Conservation (phyloP, 75 land plant species). For the Picea glauca region DNA sequence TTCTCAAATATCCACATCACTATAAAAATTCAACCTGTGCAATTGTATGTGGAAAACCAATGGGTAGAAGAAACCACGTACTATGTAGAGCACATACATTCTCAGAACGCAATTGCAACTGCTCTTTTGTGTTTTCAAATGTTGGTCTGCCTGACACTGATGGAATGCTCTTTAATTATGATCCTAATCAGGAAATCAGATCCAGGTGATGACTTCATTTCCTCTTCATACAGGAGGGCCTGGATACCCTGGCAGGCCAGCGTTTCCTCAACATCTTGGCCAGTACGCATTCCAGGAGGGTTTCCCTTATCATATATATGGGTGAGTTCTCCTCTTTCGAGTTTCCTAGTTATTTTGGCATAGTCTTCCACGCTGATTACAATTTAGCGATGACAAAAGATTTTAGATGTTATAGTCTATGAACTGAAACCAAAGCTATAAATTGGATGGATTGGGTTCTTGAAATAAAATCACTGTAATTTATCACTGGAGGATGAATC, state of each 20-base stretch:
- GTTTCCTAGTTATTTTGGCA: not conserved
- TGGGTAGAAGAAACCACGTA: too few species aligned
- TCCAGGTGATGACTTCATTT: not conserved
- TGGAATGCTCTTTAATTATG: too few species aligned
- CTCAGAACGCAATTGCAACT: too few species aligned
- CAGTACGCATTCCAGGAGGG: constrained; percentile 5
- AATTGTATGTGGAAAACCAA: too few species aligned
- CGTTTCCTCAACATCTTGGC: constrained; percentile 1
- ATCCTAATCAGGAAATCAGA: constrained; percentile 1
- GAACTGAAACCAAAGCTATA: not conserved
- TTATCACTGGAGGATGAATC: not conserved
- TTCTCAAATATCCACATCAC: too few species aligned
- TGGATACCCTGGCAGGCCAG: constrained; percentile 1
- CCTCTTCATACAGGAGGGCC: constrained; percentile 2
- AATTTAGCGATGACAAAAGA: not conserved
- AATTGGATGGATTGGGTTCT: not conserved
- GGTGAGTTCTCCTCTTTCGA: not conserved
- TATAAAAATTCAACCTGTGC: too few species aligned
- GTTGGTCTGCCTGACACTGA: too few species aligned
- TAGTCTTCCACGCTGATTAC: not conserved
- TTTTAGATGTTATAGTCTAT: not conserved
- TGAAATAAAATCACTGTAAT: too few species aligned
- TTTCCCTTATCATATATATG: not conserved
- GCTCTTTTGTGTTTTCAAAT: too few species aligned
- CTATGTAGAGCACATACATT: too few species aligned